Conservation (phyloP, 495 filamentous ascomycete species). For the Rhypophila decipiens region DNA sequence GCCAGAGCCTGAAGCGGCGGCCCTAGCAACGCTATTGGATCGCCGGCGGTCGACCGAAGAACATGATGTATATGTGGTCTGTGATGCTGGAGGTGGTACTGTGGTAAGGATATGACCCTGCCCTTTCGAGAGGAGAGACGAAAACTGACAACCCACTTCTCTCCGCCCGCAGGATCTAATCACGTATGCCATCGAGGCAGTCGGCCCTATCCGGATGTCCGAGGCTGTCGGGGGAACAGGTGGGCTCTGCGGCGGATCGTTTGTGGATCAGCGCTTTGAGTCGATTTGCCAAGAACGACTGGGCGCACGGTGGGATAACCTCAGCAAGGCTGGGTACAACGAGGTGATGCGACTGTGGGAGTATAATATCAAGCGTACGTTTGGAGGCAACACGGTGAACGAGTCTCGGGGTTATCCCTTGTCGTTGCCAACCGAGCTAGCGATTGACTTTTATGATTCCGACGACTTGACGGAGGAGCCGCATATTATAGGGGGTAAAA, state of each 20-base stretch:
- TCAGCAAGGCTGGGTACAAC: not conserved
- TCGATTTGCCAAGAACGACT: too few species aligned
- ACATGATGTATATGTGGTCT: slow-evolving; percentile 15
- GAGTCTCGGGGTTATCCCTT: too few species aligned
- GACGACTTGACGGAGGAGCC: too few species aligned
- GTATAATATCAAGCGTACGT: slow-evolving; percentile 12
- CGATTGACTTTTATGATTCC: too few species aligned
- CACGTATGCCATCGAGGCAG: slow-evolving; percentile 5
- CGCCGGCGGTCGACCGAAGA: slow-evolving; percentile 8
- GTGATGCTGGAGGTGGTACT: too few species aligned
- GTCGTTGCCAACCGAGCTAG: too few species aligned
- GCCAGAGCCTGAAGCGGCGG: slow-evolving; percentile 25
- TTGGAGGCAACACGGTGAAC: not conserved
- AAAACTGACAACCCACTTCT: too few species aligned
- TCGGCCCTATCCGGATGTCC: slow-evolving; percentile 6
- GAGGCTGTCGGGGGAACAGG: slow-evolving; percentile 16
- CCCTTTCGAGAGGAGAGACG: too few species aligned
- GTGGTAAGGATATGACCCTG: too few species aligned
- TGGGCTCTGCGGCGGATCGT: slow-evolving; percentile 12
- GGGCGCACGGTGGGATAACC: not conserved
- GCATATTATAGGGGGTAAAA: too few species aligned
- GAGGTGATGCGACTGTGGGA: slow-evolving; percentile 10
- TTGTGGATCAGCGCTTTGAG: slow-evolving; percentile 14
- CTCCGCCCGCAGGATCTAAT: too few species aligned
- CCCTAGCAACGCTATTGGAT: slow-evolving; percentile 15